A percentile compares a stretch with the other conserved stretches of the same genome.
Conservation (phyloP, 1,284 basidiomycete species). For the Coniferiporia sulphurascens region DNA sequence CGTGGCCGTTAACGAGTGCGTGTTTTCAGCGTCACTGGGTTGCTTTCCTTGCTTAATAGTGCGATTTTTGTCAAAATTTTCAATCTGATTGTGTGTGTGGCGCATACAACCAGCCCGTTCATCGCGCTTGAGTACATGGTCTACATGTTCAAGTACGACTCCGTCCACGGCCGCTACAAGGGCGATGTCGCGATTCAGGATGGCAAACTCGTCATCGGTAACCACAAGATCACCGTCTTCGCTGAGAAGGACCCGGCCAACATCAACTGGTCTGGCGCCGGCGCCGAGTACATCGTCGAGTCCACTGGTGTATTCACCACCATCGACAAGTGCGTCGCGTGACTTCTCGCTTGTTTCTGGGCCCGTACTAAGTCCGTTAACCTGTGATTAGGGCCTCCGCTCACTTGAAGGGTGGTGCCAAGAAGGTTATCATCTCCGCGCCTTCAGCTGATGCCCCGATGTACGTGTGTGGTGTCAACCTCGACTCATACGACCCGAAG, state of each 20-base stretch:
- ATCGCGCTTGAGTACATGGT: conserved; percentile 96
- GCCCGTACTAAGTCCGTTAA: background rate
- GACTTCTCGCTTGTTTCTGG: background rate
- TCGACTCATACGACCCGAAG: conserved; percentile 89
- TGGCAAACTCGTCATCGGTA: conserved; percentile 87
- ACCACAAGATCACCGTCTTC: conserved; percentile 77
- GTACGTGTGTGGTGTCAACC: conserved; percentile 96
- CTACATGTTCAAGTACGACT: conserved; percentile 99
- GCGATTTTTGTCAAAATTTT: background rate
- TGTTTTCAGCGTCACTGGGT: conserved; percentile 17
- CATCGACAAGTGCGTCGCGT: conserved; percentile 58
- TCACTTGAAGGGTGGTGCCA: conserved; percentile 98
- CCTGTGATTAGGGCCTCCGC: conserved; percentile 64
- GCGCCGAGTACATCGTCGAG: conserved; percentile 95
- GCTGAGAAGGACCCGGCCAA: conserved; percentile 83
- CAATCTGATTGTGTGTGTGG: conserved; percentile 6
- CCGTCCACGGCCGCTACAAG: conserved; percentile 95
- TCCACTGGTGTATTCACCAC: conserved; percentile 99
- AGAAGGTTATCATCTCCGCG: conserved; percentile 99
- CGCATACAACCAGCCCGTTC: conserved; percentile 64
- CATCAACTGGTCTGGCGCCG: conserved; percentile 81
- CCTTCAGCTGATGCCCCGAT: conserved; percentile 98
- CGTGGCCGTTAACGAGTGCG: conserved; percentile 88
- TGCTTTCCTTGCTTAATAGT: too few relatives aligned
- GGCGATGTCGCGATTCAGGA: conserved; percentile 82